Evolutionary conservation across 2,329 filamentous ascomycete genomes (phyloP).

Genomic region (Sporothrix sp.): DNA sequence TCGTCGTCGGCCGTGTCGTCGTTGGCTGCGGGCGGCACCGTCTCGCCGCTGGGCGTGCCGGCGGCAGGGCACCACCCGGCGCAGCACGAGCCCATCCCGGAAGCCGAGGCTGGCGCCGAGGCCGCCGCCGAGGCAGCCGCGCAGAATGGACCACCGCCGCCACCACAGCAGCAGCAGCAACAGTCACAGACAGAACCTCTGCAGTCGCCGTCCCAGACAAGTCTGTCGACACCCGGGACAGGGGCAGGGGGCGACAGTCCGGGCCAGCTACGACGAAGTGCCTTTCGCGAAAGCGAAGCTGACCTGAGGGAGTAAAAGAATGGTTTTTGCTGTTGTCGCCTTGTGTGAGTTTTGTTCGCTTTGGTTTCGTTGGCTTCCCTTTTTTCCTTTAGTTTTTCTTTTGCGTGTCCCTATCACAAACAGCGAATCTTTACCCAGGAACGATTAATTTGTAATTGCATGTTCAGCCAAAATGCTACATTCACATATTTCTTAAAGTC

Average conservation of each 20-base stretch:
- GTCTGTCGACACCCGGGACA: background rate
- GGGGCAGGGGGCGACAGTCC: background rate
- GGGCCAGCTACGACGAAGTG: background rate
- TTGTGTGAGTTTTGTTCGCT: background rate
- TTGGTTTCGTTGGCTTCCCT: background rate
- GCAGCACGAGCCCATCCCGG: conserved; percentile 5
- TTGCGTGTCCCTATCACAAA: background rate
- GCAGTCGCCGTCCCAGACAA: background rate
- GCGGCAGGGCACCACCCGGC: background rate
- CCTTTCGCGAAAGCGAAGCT: conserved; percentile 6
- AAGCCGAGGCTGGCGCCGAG: conserved; percentile 7
- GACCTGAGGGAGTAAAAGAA: background rate
- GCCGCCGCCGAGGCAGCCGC: conserved; percentile 5
- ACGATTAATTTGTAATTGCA: conserved; percentile 8
- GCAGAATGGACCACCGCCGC: background rate
- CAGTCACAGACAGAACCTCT: too few species aligned
- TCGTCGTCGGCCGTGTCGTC: too few species aligned
- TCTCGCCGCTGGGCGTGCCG: conserved; percentile 5
- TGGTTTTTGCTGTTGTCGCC: background rate
- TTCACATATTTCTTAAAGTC: too few species aligned
- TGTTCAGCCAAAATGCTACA: too few species aligned
- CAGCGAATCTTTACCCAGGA: too few species aligned
- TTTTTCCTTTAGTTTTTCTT: background rate
- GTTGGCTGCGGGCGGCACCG: background rate
- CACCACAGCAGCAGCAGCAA: background rate